These are phyloP conservation scores for Rubia tinctorum DNA, from an alignment of 305 asterid species.

Conservation along the genomic window DNA sequence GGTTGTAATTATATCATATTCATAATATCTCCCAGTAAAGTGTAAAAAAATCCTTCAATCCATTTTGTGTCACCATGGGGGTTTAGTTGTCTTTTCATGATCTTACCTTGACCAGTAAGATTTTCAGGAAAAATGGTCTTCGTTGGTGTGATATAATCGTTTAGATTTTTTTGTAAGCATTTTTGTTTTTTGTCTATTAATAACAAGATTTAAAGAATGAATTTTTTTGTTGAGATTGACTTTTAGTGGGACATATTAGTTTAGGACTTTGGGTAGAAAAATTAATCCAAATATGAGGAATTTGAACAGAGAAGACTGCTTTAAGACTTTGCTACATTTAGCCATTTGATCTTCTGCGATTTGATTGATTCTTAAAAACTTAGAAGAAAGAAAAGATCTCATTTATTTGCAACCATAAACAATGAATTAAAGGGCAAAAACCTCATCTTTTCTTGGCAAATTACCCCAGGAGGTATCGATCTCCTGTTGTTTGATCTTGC, in stretches of 20 bases:
- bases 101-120: conserved; percentile 23
- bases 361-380: not conserved
- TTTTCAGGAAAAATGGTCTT: conserved; percentile 3
- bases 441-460: not conserved
- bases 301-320: not conserved
- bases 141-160: conserved; percentile 14
- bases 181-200: not conserved
- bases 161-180: conserved; percentile 23
- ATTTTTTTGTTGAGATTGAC: conserved; percentile 11
- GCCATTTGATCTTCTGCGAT: conserved; percentile 10
- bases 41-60: no score
- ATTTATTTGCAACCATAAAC: conserved; percentile 6
- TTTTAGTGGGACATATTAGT: not conserved
- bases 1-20: no score
- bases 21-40: no score
- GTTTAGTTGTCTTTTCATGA: conserved; percentile 3
- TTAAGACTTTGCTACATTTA: not conserved
- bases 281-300: not conserved
- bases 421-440: conserved; percentile 5
- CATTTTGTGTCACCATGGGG: no score
- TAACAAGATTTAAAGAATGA: conserved; percentile 7
- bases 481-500: not conserved
- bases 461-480: not conserved
- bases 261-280: not conserved
- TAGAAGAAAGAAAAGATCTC: not conserved